A percentile compares a stretch with the other conserved stretches of the same genome.
Conservation (phyloP, 192 early-diverging fungal genomes). For the Linderina pennispora region DNA sequence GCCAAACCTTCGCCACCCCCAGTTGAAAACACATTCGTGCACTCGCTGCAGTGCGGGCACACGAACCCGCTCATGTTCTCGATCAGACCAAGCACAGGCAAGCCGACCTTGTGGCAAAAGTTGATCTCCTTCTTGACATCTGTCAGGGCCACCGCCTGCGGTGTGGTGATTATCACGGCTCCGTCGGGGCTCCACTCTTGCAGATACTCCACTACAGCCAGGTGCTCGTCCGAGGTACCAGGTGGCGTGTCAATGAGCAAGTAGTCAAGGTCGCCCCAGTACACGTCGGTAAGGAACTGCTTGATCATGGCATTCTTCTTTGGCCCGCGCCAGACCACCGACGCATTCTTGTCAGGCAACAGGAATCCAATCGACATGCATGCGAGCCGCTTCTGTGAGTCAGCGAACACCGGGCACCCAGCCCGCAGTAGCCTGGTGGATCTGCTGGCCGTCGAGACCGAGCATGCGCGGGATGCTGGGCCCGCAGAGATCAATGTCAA, state of each 20-base stretch:
- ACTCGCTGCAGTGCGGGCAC: slow-evolving; percentile 78
- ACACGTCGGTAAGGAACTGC: slow-evolving; percentile 93
- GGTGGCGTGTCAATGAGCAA: slow-evolving; percentile 96
- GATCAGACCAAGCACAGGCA: slow-evolving; percentile 88
- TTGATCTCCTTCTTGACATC: slow-evolving; percentile 99
- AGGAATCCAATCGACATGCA: slow-evolving; percentile 99
- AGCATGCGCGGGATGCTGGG: slow-evolving; percentile 96
- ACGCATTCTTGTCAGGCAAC: slow-evolving; percentile 78
- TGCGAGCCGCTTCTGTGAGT: slow-evolving; percentile 58
- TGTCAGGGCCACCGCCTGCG: slow-evolving; percentile 76
- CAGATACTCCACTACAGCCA: slow-evolving; percentile 86
- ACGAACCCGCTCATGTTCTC: slow-evolving; percentile 99
- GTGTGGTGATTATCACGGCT: slow-evolving; percentile 95
- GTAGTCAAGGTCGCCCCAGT: slow-evolving; percentile 95
- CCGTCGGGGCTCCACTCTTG: slow-evolving; percentile 76
- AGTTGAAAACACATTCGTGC: slow-evolving; percentile 85
- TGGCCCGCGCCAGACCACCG: slow-evolving; percentile 97
- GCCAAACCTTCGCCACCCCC: slow-evolving; percentile 92
- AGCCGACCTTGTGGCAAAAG: slow-evolving; percentile 76
- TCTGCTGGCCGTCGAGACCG: slow-evolving; percentile 79
- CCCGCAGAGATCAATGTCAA: slow-evolving; percentile 98
- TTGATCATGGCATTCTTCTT: slow-evolving; percentile 99
- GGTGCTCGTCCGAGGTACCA: slow-evolving; percentile 96
- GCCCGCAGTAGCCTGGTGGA: slow-evolving; percentile 87
- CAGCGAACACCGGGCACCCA: slow-evolving; percentile 77